Evolutionary conservation across 169 alveolate species (phyloP), one percentile per base, ranked within the genome.

Genomic region (Theileria parva): DNA sequence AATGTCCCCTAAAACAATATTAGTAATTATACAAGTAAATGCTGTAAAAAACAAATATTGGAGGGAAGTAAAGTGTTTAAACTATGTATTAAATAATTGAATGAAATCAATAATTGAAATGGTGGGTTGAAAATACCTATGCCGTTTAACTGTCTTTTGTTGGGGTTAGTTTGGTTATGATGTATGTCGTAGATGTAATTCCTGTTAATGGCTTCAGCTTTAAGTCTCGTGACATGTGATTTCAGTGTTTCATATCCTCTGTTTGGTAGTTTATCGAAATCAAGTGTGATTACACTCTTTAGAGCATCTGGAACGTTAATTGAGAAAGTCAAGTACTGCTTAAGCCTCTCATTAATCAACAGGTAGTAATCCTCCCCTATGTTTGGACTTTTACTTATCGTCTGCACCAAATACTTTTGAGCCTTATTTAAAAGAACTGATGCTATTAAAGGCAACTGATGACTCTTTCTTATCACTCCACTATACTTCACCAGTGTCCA

Each of bases 401-500:
- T 75, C 19, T 13, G 5, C 32, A 8, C 67, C 61, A 72, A 80
- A 76, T 67, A 89, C 61, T 76, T 87, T 61, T 87, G 93, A 48
- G 86, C 91, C 76, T 86, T 89, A 69, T 89, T 86, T 7, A 89
- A 68, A 8, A 89, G 21, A 28, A 89, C 94, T 8, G 92, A 77
- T 1, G 94, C 79, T 64, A 87, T 88, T 51, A 86, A 77, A 17
- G 94, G 94, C 48, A 87, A 57, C 21, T 89, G 88, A 59, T 89
- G 94, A 17, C 85, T 71, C 64, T 89, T 86, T 21, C 94, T 85
- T 2, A 93, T 87, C 28, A 89, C 83, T 19, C 92, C 77, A 48
- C 92, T 92, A 61, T 85, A 89, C 66, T 87, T 89, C 32, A 85
- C 88, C 77, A 87, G 64, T 13, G 94, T 89, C 94, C 94, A 89